Evolutionary conservation across 192 early-diverging fungal species (phyloP).

Genomic region (Coemansia sp.): DNA sequence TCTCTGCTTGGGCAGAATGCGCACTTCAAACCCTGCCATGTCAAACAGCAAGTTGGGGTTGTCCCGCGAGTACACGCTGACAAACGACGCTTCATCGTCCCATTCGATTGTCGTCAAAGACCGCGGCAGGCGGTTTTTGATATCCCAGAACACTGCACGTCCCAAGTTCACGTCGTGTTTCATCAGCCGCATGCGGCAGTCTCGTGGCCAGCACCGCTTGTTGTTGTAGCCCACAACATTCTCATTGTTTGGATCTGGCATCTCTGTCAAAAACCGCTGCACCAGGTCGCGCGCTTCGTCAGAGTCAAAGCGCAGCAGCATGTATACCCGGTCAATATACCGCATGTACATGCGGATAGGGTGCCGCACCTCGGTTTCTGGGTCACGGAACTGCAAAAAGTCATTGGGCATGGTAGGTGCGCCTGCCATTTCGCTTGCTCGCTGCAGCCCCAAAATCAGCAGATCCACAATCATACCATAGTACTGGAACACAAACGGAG

Average conservation of each 20-base stretch:
- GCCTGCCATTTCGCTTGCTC: conserved; percentile 96
- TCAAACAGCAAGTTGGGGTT: conserved; percentile 96
- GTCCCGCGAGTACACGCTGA: conserved; percentile 94
- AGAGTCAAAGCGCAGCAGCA: conserved; percentile 90
- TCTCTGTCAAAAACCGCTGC: conserved; percentile 95
- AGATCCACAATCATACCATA: conserved; percentile 96
- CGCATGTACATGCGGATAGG: conserved; percentile 96
- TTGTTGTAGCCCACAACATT: conserved; percentile 98
- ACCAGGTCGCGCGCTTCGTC: conserved; percentile 88
- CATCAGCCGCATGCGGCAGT: conserved; percentile 98
- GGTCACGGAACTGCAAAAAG: conserved; percentile 94
- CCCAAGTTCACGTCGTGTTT: conserved; percentile 98
- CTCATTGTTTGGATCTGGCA: conserved; percentile 98
- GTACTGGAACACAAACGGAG: conserved; percentile 97
- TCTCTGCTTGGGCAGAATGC: conserved; percentile 91
- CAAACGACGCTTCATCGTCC: conserved; percentile 85
- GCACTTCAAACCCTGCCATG: conserved; percentile 89
- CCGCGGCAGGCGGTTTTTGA: conserved; percentile 95
- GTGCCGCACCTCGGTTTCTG: conserved; percentile 88
- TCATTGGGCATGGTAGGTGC: conserved; percentile 90
- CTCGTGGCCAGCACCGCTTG: conserved; percentile 98
- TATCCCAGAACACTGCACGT: conserved; percentile 98
- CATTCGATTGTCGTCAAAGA: conserved; percentile 97
- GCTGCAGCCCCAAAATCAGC: conserved; percentile 87
- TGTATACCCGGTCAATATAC: conserved; percentile 90